phyloP scores from a whole-genome alignment of 345 rosid genomes.

The Salix suchowensis region DNA sequence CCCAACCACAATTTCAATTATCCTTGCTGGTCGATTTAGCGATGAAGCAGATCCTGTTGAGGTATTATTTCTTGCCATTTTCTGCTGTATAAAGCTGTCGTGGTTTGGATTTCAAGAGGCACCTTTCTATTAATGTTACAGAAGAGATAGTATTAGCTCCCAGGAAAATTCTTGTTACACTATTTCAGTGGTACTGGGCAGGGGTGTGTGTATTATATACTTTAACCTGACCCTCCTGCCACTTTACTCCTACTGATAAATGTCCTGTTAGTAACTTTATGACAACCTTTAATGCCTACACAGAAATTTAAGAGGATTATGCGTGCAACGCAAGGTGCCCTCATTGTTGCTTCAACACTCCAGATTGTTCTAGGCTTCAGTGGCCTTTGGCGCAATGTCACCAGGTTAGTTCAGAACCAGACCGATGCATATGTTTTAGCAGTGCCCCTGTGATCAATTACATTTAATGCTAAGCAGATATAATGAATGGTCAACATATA shows the following conservation, averaged over 20 bases:
- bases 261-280: neutral
- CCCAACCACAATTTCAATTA: slow-evolving; percentile 84
- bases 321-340: slow-evolving; percentile 93
- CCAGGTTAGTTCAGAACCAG: slow-evolving; percentile 48
- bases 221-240: neutral
- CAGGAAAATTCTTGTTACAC: neutral
- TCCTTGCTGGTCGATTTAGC: slow-evolving; percentile 81
- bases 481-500: neutral
- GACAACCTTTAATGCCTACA: slow-evolving; percentile 10
- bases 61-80: slow-evolving; percentile 39
- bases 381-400: slow-evolving; percentile 95
- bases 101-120: slow-evolving; percentile 7
- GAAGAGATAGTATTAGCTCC: neutral
- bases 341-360: slow-evolving; percentile 89
- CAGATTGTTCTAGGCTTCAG: slow-evolving; percentile 97
- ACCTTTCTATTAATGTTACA: neutral
- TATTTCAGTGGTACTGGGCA: neutral
- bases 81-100: neutral
- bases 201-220: neutral
- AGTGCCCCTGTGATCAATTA: neutral
- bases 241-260: neutral
- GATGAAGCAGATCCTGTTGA: slow-evolving; percentile 53
- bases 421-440: slow-evolving; percentile 1
- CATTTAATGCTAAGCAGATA: neutral
- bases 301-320: slow-evolving; percentile 79